Evolutionary conservation across 2,329 filamentous ascomycete genomes (phyloP).

Genomic region (Cladophialophora chaetospira): DNA sequence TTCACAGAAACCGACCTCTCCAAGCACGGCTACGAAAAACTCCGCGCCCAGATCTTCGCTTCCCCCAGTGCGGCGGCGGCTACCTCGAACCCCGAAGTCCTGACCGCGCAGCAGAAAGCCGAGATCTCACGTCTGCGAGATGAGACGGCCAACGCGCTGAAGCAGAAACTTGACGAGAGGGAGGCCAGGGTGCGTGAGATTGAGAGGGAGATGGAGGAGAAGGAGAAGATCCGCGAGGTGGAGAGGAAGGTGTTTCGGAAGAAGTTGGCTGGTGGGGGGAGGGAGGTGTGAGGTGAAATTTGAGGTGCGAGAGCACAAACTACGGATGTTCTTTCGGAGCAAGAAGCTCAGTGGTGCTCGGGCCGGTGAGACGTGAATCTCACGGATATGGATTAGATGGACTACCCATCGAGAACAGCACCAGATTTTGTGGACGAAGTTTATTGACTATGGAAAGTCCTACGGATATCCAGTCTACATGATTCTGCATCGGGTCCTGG

Average conservation of each 20-base stretch:
- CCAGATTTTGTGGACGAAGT: too few relatives aligned
- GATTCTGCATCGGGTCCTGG: too few relatives aligned
- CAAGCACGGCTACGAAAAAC: conserved; percentile 27
- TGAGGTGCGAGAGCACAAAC: too few relatives aligned
- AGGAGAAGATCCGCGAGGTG: conserved; percentile 33
- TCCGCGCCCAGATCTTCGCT: conserved; percentile 22
- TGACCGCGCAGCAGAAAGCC: conserved; percentile 19
- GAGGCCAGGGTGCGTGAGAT: conserved; percentile 27
- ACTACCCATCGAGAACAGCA: too few relatives aligned
- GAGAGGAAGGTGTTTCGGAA: conserved; percentile 33
- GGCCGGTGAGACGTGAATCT: too few relatives aligned
- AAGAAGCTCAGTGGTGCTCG: too few relatives aligned
- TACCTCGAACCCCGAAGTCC: conserved; percentile 3
- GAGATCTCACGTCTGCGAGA: conserved; percentile 19
- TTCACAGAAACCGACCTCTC: conserved; percentile 29
- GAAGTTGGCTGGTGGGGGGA: conserved; percentile 26
- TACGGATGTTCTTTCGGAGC: too few relatives aligned
- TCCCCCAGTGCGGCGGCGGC: not conserved
- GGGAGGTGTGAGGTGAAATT: conserved; percentile 12
- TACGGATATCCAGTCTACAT: too few relatives aligned
- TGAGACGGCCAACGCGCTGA: conserved; percentile 27
- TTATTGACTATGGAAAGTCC: too few relatives aligned
- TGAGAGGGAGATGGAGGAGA: conserved; percentile 32
- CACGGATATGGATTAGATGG: too few relatives aligned
- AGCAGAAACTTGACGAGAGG: conserved; percentile 28